Conservation (phyloP, 495 filamentous ascomycete species). For the Tuber aestivum region DNA sequence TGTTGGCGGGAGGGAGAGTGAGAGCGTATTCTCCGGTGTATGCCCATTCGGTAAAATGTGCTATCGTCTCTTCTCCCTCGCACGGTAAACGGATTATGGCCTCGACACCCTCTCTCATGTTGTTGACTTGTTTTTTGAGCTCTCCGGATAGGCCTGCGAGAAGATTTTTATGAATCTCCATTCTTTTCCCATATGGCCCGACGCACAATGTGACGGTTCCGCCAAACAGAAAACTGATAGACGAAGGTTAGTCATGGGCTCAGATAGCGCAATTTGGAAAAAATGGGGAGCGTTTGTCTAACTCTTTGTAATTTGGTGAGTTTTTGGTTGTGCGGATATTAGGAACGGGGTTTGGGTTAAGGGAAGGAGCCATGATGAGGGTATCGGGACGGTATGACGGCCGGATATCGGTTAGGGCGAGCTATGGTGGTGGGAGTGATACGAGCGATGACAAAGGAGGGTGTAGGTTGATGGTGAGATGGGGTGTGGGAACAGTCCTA, state of each 20-base stretch:
- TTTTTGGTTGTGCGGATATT: not conserved
- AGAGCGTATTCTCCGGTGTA: not conserved
- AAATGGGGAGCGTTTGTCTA: not conserved
- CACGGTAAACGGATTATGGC: not conserved
- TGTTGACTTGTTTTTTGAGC: not conserved
- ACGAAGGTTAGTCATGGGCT: not conserved
- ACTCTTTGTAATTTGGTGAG: not conserved
- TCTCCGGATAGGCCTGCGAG: not conserved
- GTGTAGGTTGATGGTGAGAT: too few species aligned
- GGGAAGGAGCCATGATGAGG: not conserved
- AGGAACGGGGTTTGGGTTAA: too few species aligned
- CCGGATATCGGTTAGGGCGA: not conserved
- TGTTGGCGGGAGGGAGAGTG: too few species aligned
- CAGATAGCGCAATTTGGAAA: not conserved
- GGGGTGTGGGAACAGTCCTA: too few species aligned
- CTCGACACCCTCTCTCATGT: not conserved
- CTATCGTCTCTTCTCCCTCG: not conserved
- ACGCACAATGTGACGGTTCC: not conserved
- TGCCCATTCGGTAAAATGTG: not conserved
- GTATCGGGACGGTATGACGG: not conserved
- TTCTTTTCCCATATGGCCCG: not conserved
- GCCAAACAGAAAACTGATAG: not conserved
- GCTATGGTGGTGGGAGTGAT: not conserved
- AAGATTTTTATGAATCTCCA: not conserved
- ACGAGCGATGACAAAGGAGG: not conserved